Evolutionary conservation across 208 protist genomes (phyloP).

Genomic region (Borovskyia barvae): DNA sequence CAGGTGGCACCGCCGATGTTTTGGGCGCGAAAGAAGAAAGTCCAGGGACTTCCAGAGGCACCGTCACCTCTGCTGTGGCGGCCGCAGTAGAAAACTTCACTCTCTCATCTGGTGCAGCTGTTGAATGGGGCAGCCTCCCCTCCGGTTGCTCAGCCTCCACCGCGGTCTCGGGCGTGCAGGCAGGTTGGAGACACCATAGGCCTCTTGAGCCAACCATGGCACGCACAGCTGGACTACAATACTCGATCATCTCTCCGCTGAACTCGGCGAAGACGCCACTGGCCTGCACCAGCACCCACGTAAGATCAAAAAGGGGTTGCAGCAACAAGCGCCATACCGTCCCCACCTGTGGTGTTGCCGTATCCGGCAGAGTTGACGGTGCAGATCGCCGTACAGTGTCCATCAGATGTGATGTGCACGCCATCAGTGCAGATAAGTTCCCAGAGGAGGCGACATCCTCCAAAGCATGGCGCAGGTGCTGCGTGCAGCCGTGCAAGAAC

Average conservation of each 20-base stretch:
- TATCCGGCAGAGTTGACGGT: background rate
- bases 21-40: too few relatives aligned
- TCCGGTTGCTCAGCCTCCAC: background rate
- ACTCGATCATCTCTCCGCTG: slow-evolving; percentile 1
- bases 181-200: background rate
- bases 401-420: slow-evolving; percentile 19
- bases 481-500: slow-evolving; percentile 13
- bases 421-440: slow-evolving; percentile 18
- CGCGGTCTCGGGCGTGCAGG: background rate
- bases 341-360: background rate
- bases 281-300: slow-evolving; percentile 18
- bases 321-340: slow-evolving; percentile 18
- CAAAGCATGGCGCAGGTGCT: slow-evolving; percentile 9
- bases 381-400: background rate
- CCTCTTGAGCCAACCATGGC: slow-evolving; percentile 7
- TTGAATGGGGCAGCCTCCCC: background rate
- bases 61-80: too few relatives aligned
- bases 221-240: slow-evolving; percentile 22
- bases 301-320: slow-evolving; percentile 25
- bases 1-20: background rate
- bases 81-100: too few relatives aligned
- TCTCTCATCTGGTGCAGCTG: background rate
- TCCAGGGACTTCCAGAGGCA: too few relatives aligned
- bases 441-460: slow-evolving; percentile 12
- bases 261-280: slow-evolving; percentile 8